These are phyloP conservation scores for Blastobotrys arbuscula DNA, from an alignment of 1,139 yeast species.

Conservation along the genomic window DNA sequence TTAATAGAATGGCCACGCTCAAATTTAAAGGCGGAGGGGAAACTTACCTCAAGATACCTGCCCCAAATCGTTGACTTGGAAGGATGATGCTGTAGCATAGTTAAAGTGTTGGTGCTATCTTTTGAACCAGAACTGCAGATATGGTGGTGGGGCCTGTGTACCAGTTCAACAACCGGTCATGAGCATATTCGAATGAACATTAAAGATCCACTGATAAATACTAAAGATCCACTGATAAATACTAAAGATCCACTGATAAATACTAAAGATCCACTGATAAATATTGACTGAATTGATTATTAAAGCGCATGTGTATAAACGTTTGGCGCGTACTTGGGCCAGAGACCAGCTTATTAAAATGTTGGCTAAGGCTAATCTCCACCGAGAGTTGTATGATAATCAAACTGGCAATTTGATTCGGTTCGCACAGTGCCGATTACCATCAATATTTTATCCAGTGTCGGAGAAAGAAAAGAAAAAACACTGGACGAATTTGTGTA, in stretches of 20 bases:
- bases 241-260: too few species aligned
- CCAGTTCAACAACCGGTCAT: slow-evolving; percentile 13
- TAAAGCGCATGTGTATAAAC: background rate
- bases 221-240: slow-evolving; percentile 9
- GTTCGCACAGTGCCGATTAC: slow-evolving; percentile 6
- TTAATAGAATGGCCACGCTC: too few species aligned
- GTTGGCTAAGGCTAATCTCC: background rate
- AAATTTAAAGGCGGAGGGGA: too few species aligned
- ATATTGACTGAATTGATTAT: slow-evolving; percentile 1
- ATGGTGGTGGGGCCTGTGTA: slow-evolving; percentile 9
- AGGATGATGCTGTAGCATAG: too few species aligned
- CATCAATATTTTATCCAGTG: slow-evolving; percentile 1
- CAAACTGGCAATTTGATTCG: slow-evolving; percentile 3
- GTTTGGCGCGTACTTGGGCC: slow-evolving; percentile 7
- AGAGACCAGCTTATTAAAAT: background rate
- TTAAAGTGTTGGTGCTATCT: too few species aligned
- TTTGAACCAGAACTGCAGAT: slow-evolving; percentile 10
- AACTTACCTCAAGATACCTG: too few species aligned
- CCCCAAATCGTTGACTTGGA: too few species aligned
- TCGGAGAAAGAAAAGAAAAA: background rate
- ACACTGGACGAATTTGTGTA: slow-evolving; percentile 7
- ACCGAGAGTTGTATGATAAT: slow-evolving; percentile 2
- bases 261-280: too few species aligned
- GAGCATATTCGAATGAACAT: slow-evolving; percentile 1
- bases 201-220: slow-evolving; percentile 5